phyloP scores from a whole-genome alignment of 2,329 filamentous ascomycete genomes.

The Colletotrichum tofieldiae region DNA sequence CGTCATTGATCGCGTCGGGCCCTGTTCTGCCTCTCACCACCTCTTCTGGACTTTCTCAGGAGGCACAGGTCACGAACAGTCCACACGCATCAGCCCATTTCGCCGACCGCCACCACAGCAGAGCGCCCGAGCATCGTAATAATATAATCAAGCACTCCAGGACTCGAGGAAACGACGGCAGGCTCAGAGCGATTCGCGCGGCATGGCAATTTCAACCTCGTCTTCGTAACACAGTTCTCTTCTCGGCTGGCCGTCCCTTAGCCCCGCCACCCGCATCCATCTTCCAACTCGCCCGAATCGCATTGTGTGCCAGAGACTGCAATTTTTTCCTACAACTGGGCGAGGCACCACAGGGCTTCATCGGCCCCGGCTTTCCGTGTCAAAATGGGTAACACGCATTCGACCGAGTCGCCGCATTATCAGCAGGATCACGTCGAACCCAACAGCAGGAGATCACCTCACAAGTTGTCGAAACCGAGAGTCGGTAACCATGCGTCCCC shows the following conservation, averaged over 20 bases:
- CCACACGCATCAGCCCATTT: slow-evolving; percentile 22
- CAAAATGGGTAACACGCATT: slow-evolving; percentile 68
- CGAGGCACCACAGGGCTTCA: background rate
- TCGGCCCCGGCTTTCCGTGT: slow-evolving; percentile 37
- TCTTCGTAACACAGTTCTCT: slow-evolving; percentile 20
- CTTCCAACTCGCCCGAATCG: slow-evolving; percentile 33
- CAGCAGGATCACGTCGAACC: slow-evolving; percentile 44
- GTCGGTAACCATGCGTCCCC: slow-evolving; percentile 56
- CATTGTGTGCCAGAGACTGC: slow-evolving; percentile 40
- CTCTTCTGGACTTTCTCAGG: background rate
- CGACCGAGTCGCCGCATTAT: slow-evolving; percentile 56
- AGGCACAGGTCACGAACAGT: slow-evolving; percentile 5
- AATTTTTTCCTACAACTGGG: background rate
- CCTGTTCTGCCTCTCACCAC: slow-evolving; percentile 3
- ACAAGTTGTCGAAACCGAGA: slow-evolving; percentile 68
- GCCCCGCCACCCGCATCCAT: slow-evolving; percentile 4
- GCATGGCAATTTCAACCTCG: slow-evolving; percentile 37
- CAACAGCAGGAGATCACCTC: slow-evolving; percentile 53
- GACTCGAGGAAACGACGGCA: background rate
- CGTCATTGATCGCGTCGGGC: slow-evolving; percentile 16
- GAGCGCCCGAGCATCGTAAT: background rate
- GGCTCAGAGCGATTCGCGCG: slow-evolving; percentile 8
- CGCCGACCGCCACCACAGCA: slow-evolving; percentile 4
- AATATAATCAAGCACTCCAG: background rate
- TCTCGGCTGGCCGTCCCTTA: slow-evolving; percentile 30